Conservation (phyloP, 73 alveolate genomes). For the Tetrahymena thermophila region DNA sequence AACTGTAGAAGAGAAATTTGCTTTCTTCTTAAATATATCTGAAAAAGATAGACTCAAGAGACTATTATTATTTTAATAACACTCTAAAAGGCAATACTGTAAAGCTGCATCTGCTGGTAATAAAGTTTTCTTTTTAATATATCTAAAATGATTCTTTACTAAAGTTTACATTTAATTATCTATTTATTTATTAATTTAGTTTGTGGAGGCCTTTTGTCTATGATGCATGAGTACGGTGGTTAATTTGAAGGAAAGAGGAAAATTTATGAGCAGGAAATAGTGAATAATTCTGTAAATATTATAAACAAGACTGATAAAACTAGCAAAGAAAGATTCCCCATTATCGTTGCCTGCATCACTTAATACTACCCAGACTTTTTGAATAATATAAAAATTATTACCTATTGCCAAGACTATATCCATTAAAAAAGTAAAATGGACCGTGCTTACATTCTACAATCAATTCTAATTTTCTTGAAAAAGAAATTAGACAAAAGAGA, state of each 20-base stretch:
- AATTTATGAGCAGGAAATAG: background rate
- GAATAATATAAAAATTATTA: background rate
- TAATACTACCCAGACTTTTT: background rate
- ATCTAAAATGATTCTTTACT: background rate
- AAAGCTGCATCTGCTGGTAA: background rate
- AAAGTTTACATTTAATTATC: background rate
- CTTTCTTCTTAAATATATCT: background rate
- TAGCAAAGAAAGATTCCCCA: background rate
- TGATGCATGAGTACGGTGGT: background rate
- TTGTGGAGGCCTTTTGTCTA: background rate
- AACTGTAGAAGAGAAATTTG: background rate
- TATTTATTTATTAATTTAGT: background rate
- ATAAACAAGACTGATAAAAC: background rate
- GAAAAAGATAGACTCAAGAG: background rate
- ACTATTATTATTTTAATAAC: background rate
- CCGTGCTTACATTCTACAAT: background rate
- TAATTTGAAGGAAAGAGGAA: background rate
- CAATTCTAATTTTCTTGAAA: background rate
- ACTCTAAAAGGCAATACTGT: background rate
- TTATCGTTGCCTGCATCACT: background rate
- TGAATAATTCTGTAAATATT: background rate
- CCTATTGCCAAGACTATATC: background rate
- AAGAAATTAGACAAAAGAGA: background rate
- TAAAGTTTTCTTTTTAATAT: background rate
- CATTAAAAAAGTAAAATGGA: background rate